Conservation (phyloP, 2,329 filamentous ascomycete genomes). For the Alternaria infectoria region DNA sequence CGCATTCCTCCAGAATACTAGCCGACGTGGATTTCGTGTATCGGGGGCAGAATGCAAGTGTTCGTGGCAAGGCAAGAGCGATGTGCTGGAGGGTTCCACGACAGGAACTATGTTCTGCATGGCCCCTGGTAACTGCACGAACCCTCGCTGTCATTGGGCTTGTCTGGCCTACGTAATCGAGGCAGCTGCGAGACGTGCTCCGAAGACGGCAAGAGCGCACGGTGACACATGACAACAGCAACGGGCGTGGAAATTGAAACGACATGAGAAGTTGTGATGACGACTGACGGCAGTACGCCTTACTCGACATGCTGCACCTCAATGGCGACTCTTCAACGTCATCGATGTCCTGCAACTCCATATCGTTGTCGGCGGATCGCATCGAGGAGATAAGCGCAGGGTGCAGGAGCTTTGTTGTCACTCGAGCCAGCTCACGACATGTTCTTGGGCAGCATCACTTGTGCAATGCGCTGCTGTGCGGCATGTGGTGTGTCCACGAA, state of each 20-base stretch:
- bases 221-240: not conserved
- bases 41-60: slow-evolving; percentile 22
- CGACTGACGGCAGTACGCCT: slow-evolving; percentile 17
- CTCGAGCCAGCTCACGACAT: slow-evolving; percentile 11
- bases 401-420: slow-evolving; percentile 18
- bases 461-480: slow-evolving; percentile 25
- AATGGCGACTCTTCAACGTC: not conserved
- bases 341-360: not conserved
- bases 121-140: slow-evolving; percentile 10
- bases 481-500: slow-evolving; percentile 20
- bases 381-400: slow-evolving; percentile 33
- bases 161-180: slow-evolving; percentile 11
- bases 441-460: slow-evolving; percentile 21
- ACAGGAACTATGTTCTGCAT: slow-evolving; percentile 16
- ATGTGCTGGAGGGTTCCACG: slow-evolving; percentile 17
- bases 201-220: slow-evolving; percentile 2
- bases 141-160: slow-evolving; percentile 7
- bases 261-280: slow-evolving; percentile 9
- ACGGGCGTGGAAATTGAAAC: not conserved
- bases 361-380: not conserved
- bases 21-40: slow-evolving; percentile 37
- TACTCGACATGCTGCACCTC: slow-evolving; percentile 9
- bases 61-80: slow-evolving; percentile 16
- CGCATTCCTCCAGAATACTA: slow-evolving; percentile 29
- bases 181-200: slow-evolving; percentile 1